A percentile compares a stretch with the other conserved stretches of the same genome.
phyloP scores from a whole-genome alignment of 2,329 filamentous ascomycete species.

The Ophiocordyceps camponoti-leonardi region DNA sequence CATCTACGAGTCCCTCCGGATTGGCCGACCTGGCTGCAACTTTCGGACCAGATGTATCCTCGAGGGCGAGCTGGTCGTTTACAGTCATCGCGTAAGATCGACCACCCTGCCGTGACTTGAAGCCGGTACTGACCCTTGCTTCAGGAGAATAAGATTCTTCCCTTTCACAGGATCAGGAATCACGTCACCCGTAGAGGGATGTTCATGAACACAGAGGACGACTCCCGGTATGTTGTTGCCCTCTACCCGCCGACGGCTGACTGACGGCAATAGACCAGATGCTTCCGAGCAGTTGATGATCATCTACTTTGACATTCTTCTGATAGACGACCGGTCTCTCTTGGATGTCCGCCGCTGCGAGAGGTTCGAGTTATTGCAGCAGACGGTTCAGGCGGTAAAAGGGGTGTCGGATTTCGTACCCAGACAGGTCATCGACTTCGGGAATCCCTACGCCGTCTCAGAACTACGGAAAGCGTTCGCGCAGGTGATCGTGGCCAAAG shows the following conservation, averaged over 20 bases:
- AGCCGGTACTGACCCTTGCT: slow-evolving; percentile 2
- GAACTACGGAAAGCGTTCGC: slow-evolving; percentile 49
- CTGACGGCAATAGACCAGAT: slow-evolving; percentile 22
- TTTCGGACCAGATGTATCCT: slow-evolving; percentile 55
- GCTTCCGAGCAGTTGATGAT: slow-evolving; percentile 42
- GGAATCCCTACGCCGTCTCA: slow-evolving; percentile 27
- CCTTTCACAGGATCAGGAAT: slow-evolving; percentile 70
- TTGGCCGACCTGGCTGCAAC: slow-evolving; percentile 39
- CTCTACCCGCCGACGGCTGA: not conserved
- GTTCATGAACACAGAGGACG: slow-evolving; percentile 48
- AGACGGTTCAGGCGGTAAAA: slow-evolving; percentile 29
- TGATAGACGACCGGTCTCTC: slow-evolving; percentile 35
- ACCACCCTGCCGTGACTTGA: not conserved
- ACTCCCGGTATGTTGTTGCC: slow-evolving; percentile 40
- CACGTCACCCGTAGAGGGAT: slow-evolving; percentile 58
- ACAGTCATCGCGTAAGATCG: slow-evolving; percentile 38
- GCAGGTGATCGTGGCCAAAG: slow-evolving; percentile 42
- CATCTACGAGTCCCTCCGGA: slow-evolving; percentile 45
- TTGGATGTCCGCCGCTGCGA: slow-evolving; percentile 36
- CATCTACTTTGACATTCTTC: slow-evolving; percentile 40
- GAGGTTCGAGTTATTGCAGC: slow-evolving; percentile 40
- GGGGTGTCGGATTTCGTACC: slow-evolving; percentile 52
- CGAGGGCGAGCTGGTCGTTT: slow-evolving; percentile 71
- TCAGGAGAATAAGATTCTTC: slow-evolving; percentile 43
- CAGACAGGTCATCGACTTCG: slow-evolving; percentile 52